A percentile compares a stretch with the other conserved stretches of the same genome.
These are phyloP conservation scores for Vigna unguiculata DNA, from an alignment of 306 rosid species.

Conservation along the genomic window DNA sequence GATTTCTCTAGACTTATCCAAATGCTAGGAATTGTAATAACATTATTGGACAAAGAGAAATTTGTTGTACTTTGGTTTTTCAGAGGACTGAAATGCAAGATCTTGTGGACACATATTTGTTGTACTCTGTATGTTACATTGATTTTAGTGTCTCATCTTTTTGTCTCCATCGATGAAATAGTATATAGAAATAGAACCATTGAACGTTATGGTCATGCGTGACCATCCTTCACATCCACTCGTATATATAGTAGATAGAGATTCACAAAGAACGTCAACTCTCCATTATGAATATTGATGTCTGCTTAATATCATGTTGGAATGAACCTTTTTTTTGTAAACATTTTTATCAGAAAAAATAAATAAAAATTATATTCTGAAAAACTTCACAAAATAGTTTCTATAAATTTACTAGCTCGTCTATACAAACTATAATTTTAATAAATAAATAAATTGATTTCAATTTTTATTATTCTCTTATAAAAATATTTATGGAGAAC, in stretches of 20 bases:
- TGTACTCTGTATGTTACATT: neutral
- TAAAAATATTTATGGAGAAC: too few relatives aligned
- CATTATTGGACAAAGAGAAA: conserved; percentile 44
- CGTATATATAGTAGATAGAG: neutral
- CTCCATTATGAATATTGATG: neutral
- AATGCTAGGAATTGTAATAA: neutral
- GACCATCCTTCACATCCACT: conserved; percentile 8
- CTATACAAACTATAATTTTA: too few relatives aligned
- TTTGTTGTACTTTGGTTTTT: neutral
- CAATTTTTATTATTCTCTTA: too few relatives aligned
- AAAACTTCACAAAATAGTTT: too few relatives aligned
- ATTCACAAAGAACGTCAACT: neutral
- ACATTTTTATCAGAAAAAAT: too few relatives aligned
- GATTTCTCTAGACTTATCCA: too few relatives aligned
- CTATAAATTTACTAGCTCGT: too few relatives aligned
- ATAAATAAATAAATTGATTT: too few relatives aligned
- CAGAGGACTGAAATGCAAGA: neutral
- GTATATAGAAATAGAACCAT: neutral
- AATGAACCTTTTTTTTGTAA: too few relatives aligned
- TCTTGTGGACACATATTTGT: neutral
- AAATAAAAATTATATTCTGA: too few relatives aligned
- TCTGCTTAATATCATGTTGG: neutral
- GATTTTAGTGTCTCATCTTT: neutral
- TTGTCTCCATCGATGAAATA: neutral
- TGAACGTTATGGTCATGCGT: neutral